These are phyloP conservation scores for Citropsis articulata DNA, from an alignment of 345 rosid species.

Conservation along the genomic window DNA sequence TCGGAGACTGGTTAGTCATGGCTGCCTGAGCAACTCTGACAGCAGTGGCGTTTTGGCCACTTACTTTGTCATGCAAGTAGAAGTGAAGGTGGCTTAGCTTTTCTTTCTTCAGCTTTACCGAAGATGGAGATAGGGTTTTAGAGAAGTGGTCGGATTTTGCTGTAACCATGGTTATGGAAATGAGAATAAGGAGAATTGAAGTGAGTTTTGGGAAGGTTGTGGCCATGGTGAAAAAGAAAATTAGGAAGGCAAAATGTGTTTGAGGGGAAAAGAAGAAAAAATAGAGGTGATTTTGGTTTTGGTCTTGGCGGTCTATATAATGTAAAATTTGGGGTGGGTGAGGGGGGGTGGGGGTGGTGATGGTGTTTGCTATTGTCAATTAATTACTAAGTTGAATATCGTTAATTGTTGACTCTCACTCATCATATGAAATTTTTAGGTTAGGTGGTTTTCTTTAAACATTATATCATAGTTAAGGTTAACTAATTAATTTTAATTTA, in stretches of 20 bases:
- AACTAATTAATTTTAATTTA: no score
- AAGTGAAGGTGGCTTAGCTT: conserved; percentile 44
- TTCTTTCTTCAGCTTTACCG: conserved; percentile 6
- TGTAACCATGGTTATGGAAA: not conserved
- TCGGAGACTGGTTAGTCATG: conserved; percentile 5
- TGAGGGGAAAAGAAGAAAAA: not conserved
- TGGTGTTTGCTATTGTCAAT: not conserved
- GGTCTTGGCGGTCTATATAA: not conserved
- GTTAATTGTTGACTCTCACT: not conserved
- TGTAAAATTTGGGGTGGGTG: not conserved
- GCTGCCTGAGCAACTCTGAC: conserved; percentile 25
- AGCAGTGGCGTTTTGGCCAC: conserved; percentile 24
- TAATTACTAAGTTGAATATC: not conserved
- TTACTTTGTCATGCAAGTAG: conserved; percentile 32
- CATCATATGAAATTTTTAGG: not conserved
- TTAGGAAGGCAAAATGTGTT: no score
- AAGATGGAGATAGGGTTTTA: not conserved
- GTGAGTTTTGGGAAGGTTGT: not conserved
- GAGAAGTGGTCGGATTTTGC: not conserved
- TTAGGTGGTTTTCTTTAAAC: no score
- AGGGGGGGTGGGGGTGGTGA: no score
- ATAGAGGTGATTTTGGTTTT: not conserved
- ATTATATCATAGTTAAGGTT: no score
- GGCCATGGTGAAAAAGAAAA: not conserved
- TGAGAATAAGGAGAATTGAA: not conserved